Evolutionary conservation across 2,329 filamentous ascomycete genomes (phyloP).

Genomic region (Talaromyces funiculosus): DNA sequence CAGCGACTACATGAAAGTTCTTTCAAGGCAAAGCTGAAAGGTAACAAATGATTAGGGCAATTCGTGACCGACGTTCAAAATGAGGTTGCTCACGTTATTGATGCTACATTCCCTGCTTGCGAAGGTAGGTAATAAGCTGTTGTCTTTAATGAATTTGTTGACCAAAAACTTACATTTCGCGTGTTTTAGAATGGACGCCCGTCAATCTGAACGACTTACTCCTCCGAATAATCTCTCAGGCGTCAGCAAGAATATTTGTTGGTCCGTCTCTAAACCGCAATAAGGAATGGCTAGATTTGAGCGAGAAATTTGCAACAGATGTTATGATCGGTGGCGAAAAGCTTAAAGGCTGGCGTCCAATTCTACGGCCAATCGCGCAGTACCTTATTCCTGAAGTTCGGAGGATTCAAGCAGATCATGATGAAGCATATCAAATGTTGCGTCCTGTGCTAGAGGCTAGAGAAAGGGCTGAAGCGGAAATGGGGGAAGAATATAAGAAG

Average conservation of each 20-base stretch:
- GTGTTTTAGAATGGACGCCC: neutral
- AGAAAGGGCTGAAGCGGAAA: neutral
- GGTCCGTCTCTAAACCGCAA: slow-evolving; percentile 2
- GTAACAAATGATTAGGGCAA: neutral
- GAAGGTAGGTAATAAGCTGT: neutral
- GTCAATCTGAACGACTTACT: slow-evolving; percentile 6
- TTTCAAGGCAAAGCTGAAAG: neutral
- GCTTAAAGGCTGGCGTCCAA: neutral
- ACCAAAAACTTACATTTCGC: too few species aligned
- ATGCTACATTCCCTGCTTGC: neutral
- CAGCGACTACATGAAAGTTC: neutral
- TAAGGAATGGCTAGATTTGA: slow-evolving; percentile 3
- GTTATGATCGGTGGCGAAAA: slow-evolving; percentile 2
- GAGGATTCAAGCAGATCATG: neutral
- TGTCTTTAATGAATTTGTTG: neutral
- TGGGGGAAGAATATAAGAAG: neutral
- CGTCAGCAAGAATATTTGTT: slow-evolving; percentile 5
- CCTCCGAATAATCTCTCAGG: slow-evolving; percentile 5
- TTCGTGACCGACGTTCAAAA: slow-evolving; percentile 1
- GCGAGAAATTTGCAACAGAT: slow-evolving; percentile 1
- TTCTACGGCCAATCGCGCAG: neutral
- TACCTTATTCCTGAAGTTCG: slow-evolving; percentile 4
- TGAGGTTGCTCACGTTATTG: slow-evolving; percentile 1
- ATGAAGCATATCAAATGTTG: slow-evolving; percentile 2
- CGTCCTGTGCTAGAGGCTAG: neutral